Evolutionary conservation across 139 green algal genomes (phyloP), one percentile per base, ranked within the genome.

Genomic region (Tetradesmus obliquus): DNA sequence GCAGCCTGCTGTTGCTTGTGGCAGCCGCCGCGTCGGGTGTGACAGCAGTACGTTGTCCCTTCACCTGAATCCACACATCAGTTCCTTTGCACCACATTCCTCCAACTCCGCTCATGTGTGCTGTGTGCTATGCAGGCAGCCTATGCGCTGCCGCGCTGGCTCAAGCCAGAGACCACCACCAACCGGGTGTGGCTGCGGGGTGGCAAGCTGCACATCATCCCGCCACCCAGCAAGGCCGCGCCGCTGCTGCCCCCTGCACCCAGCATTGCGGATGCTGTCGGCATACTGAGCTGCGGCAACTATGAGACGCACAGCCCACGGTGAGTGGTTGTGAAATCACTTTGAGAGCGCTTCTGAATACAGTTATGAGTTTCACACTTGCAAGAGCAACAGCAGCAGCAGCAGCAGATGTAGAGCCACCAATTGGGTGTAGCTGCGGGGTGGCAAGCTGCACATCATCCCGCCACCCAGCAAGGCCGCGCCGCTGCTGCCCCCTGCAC

Each of bases 361-460:
- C 32, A 45, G 32, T 45, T 45, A 45, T 45, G 32, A 45, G 32
- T 45, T 45, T 45, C 32, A 45, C 32, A 45, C 32, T 45, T 13
- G 55, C 82, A 87, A 2, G 4, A 71, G 53, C 82, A 87, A 2
- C 15, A 51, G 55, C 51, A 72, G 55, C 82, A 87, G 81, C 53
- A n/a, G n/a, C n/a, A n/a, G n/a, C n/a, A n/a, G n/a, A n/a, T n/a
- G n/a, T n/a, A n/a, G n/a, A n/a, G 86, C 91, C 20, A 82, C 84
- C 72, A 96, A 97, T 94, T 92, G 97, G 8, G 93, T 98, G 55
- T 98, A 96, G 97, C 90, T 99, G 62, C 79, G 90, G 0, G n/a
- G 58, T 3, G 96, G 97, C 1, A 24, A 51, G 5, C 88, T 98
- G 85, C 96, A 98, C 91, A 62, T 98, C 5, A 84, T 98, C 20